Evolutionary conservation across 345 rosid species (phyloP), one percentile per base, ranked within the genome.

Genomic region (Mercurialis annua): DNA sequence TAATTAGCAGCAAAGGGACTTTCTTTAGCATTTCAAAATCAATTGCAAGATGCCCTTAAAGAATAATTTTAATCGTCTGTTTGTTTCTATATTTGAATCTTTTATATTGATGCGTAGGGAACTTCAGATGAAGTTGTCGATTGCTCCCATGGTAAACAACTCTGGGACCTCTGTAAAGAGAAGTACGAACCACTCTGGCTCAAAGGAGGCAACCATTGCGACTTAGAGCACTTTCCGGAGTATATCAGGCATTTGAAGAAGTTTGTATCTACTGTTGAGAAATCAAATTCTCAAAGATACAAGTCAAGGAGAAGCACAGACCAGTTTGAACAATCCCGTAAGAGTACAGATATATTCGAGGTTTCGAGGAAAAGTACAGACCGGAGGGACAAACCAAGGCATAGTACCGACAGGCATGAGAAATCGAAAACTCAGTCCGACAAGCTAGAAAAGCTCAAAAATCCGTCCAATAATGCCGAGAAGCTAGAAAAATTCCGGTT

Each of bases 121-220:
- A 93, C 97, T 33, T 77, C 90, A 2, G 97, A 93, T 55, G 96
- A 93, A 68, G 98, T 90, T 34, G 98, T 93, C 21, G 94, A 90
- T 76, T 93, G 87, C 73, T 90, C 97, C 18, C 97, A 93, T 52
- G 98, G 98, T 36, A 93, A 82, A 85, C 97, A 88, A 64, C 89
- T 93, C 7, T 90, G 98, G 98, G 97, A 93, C 61, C 84, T 93
- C n/a, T 93, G 97, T 84, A 86, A 86, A 71, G 93, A 85, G 81
- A 90, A 90, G 74, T 90, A 93, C 42, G 98, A 93, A 49, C 98
- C 98, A 15, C 66, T 93, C 68, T 93, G 98, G 98, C 78, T 90
- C 67, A 84, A 82, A 76, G 97, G 92, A 18, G 98, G 98, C 59
- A 88, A 86, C 64, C 98, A 92, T 74, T 90, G 98, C 57, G 84